Evolutionary conservation across 1,284 basidiomycete genomes (phyloP).

Genomic region (Tilletia horrida): DNA sequence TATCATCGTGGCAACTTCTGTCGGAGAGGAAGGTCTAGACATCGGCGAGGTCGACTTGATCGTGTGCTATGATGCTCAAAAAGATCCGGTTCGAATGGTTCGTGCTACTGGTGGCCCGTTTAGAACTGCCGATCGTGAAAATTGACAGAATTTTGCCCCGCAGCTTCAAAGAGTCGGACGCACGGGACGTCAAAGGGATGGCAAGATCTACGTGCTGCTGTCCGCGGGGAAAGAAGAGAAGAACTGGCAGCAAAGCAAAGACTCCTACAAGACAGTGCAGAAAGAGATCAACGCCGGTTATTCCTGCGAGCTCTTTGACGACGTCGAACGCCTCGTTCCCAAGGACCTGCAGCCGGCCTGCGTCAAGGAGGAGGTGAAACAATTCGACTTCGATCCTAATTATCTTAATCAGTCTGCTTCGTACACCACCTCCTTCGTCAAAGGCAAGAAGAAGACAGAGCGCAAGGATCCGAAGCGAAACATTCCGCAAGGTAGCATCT

Average conservation of each 20-base stretch:
- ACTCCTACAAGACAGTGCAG: constrained; percentile 83
- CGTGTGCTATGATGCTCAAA: constrained; percentile 93
- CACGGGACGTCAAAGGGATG: constrained; percentile 88
- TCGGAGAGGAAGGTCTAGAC: constrained; percentile 98
- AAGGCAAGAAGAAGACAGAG: constrained; percentile 26
- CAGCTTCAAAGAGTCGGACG: constrained; percentile 93
- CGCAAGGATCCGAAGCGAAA: constrained; percentile 44
- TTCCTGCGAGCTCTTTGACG: constrained; percentile 73
- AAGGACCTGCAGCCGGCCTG: constrained; percentile 71
- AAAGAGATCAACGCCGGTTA: constrained; percentile 70
- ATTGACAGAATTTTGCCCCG: constrained; percentile 17
- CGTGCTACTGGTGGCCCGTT: not conserved
- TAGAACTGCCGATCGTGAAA: not conserved
- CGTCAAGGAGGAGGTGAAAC: constrained; percentile 70
- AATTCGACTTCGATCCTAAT: constrained; percentile 53
- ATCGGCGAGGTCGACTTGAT: constrained; percentile 98
- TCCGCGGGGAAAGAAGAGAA: constrained; percentile 84
- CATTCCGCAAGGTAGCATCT: constrained; percentile 37
- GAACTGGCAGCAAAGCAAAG: constrained; percentile 86
- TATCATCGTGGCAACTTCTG: constrained; percentile 89
- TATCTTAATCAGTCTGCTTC: constrained; percentile 28
- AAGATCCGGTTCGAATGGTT: constrained; percentile 93
- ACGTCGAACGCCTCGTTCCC: constrained; percentile 83
- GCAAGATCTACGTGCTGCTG: constrained; percentile 86
- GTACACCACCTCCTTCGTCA: constrained; percentile 20